Evolutionary conservation across 192 early-diverging fungal genomes (phyloP), one percentile per base, ranked within the genome.

Genomic region (Linnemannia hyalina): DNA sequence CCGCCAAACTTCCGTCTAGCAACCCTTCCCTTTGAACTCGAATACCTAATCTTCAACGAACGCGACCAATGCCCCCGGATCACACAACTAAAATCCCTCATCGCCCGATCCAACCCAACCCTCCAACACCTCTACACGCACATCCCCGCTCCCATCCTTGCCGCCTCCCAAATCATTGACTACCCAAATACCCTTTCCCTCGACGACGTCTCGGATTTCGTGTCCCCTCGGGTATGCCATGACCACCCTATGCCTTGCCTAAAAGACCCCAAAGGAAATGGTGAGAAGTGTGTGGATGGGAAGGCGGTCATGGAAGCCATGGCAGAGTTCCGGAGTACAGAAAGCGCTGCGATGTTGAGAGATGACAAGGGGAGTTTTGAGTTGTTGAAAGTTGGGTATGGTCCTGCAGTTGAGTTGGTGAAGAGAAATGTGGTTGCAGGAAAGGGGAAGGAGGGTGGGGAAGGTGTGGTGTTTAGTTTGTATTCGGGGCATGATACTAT

Each of bases 401-500:
- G 80, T 4, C 46, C 80, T 20, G n/a, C 71, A 3, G 72, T 54
- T 9, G 44, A 6, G 35, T 70, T 76, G 9, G 76, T 82, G 10
- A 38, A 23, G 42, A n/a, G 46, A 1, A 76, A 83, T 36, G 16
- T 83, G 15, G 16, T 54, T 29, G 29, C 44, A 3, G 76, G 75
- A 6, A 18, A 23, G 4, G 46, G 70, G 6, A 18, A 23, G 1
- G 57, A 75, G 13, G 23, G 8, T 8, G n/a, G 9, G 3, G 36
- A 76, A 8, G 16, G 10, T 0, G 40, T 23, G 9, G 29, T 40
- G 44, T 83, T 83, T 32, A 46, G 22, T 23, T 38, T 78, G 15
- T 83, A 74, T 41, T 78, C 82, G 63, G 82, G 76, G 0, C 82
- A 83, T 57, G 82, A 78, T 32, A 63, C 68, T 3, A 83, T 63